A percentile compares a stretch with the other conserved stretches of the same genome.
These are phyloP conservation scores for Nemania diffusa DNA, from an alignment of 2,329 filamentous ascomycete species.

Conservation along the genomic window DNA sequence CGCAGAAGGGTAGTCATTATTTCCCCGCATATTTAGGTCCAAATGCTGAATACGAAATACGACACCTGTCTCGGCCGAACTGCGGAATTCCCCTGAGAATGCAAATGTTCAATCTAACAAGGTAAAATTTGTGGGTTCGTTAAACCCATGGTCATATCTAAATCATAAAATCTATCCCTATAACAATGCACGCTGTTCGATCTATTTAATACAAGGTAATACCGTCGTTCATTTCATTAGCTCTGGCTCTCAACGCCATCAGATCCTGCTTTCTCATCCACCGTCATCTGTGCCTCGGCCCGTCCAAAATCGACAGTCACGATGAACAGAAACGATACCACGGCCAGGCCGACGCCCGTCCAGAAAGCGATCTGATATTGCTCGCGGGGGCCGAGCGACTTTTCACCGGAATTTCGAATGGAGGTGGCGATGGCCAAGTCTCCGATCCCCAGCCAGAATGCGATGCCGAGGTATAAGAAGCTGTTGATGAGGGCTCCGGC, in stretches of 20 bases:
- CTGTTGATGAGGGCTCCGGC: constrained; percentile 78
- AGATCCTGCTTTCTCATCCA: constrained; percentile 45
- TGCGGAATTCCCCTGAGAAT: not conserved
- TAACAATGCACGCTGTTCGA: not conserved
- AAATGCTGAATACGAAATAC: constrained; percentile 1
- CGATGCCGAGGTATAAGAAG: constrained; percentile 76
- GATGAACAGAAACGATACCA: constrained; percentile 41
- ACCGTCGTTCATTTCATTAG: not conserved
- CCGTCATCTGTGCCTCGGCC: constrained; percentile 48
- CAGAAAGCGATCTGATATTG: constrained; percentile 50
- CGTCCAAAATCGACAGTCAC: constrained; percentile 46
- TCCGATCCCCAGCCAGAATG: constrained; percentile 75
- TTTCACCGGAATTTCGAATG: constrained; percentile 37
- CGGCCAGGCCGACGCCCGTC: constrained; percentile 46
- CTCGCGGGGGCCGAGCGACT: constrained; percentile 37
- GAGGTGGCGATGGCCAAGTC: constrained; percentile 70
- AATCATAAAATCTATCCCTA: not conserved
- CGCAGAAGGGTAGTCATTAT: not conserved
- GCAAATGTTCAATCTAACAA: not conserved
- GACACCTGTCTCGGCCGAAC: not conserved
- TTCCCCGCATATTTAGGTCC: too few relatives aligned
- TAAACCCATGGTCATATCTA: not conserved
- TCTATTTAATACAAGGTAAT: not conserved
- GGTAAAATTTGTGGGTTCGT: not conserved
- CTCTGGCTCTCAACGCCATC: constrained; percentile 20